Percentiles rank a stretch among this genome's conserved stretches.
These are phyloP conservation scores for Leccinum subrobustum DNA, from an alignment of 1,284 basidiomycete genomes.

Conservation along the genomic window DNA sequence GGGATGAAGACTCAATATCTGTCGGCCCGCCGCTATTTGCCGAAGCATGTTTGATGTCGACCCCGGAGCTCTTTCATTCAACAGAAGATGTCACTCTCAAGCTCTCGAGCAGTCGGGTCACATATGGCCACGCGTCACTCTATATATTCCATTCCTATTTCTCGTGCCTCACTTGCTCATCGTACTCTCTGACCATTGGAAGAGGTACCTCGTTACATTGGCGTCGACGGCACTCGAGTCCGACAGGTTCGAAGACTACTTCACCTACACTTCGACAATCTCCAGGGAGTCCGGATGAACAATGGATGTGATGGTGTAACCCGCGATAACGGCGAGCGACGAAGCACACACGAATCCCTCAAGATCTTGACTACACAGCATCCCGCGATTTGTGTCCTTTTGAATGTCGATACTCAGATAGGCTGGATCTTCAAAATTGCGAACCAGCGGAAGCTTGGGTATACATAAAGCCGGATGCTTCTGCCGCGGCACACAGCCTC, in stretches of 20 bases:
- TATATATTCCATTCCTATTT: not conserved
- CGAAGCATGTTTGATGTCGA: slow-evolving; percentile 40
- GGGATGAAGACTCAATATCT: slow-evolving; percentile 20
- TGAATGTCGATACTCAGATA: too few relatives aligned
- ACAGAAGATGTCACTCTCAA: slow-evolving; percentile 30
- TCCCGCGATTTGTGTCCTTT: too few relatives aligned
- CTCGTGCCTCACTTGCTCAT: not conserved
- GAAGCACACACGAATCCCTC: too few relatives aligned
- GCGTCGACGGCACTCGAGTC: slow-evolving; percentile 15
- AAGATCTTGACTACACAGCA: too few relatives aligned
- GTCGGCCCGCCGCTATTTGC: slow-evolving; percentile 38
- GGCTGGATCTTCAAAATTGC: too few relatives aligned
- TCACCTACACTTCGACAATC: not conserved
- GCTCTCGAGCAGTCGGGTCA: slow-evolving; percentile 20
- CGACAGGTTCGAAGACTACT: slow-evolving; percentile 34
- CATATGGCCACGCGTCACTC: slow-evolving; percentile 22
- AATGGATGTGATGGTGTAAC: too few relatives aligned
- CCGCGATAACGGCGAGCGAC: too few relatives aligned
- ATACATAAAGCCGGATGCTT: too few relatives aligned
- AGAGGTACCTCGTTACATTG: not conserved
- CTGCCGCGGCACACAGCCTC: slow-evolving; percentile 21
- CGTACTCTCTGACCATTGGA: not conserved
- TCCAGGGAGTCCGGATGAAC: slow-evolving; percentile 12
- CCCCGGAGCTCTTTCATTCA: slow-evolving; percentile 19
- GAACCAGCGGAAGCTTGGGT: too few relatives aligned